A percentile compares a stretch with the other conserved stretches of the same genome.
Conservation (phyloP, 345 rosid genomes). For the Draba incana region DNA sequence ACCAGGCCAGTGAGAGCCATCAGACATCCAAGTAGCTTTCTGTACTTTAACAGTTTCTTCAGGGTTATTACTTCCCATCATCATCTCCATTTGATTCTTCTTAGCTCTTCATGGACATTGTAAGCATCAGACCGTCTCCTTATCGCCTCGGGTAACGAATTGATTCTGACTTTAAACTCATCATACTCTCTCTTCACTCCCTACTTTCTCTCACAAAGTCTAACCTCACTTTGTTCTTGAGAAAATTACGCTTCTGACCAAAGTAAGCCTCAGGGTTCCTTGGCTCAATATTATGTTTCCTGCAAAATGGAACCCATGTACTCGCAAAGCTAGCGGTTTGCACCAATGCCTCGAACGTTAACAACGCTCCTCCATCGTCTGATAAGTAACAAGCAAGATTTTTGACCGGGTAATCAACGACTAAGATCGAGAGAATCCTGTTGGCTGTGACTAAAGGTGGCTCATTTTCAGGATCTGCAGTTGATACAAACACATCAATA, state of each 20-base stretch:
- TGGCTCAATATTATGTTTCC: slow-evolving; percentile 71
- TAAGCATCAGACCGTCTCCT: slow-evolving; percentile 80
- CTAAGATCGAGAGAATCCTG: slow-evolving; percentile 71
- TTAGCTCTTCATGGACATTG: slow-evolving; percentile 74
- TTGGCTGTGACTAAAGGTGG: slow-evolving; percentile 84
- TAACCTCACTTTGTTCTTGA: slow-evolving; percentile 71
- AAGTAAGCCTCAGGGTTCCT: slow-evolving; percentile 82
- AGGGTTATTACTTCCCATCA: slow-evolving; percentile 46
- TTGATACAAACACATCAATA: slow-evolving; percentile 75
- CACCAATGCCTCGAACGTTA: slow-evolving; percentile 78
- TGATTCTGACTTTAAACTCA: slow-evolving; percentile 81
- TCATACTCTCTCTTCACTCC: slow-evolving; percentile 83
- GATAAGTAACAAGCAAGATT: slow-evolving; percentile 79
- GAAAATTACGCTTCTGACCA: slow-evolving; percentile 70
- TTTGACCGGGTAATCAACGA: slow-evolving; percentile 80
- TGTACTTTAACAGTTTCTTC: slow-evolving; percentile 50
- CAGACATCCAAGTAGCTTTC: slow-evolving; percentile 88
- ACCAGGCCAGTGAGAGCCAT: slow-evolving; percentile 89
- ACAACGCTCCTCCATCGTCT: slow-evolving; percentile 74
- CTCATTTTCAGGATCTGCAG: slow-evolving; percentile 83
- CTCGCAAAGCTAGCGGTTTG: slow-evolving; percentile 79
- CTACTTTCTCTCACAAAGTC: slow-evolving; percentile 84
- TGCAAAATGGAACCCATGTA: slow-evolving; percentile 80
- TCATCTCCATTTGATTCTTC: slow-evolving; percentile 65
- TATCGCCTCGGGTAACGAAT: slow-evolving; percentile 69